These are phyloP conservation scores for Clitocybe nebularis DNA, from an alignment of 1,284 basidiomycete species.

Conservation along the genomic window DNA sequence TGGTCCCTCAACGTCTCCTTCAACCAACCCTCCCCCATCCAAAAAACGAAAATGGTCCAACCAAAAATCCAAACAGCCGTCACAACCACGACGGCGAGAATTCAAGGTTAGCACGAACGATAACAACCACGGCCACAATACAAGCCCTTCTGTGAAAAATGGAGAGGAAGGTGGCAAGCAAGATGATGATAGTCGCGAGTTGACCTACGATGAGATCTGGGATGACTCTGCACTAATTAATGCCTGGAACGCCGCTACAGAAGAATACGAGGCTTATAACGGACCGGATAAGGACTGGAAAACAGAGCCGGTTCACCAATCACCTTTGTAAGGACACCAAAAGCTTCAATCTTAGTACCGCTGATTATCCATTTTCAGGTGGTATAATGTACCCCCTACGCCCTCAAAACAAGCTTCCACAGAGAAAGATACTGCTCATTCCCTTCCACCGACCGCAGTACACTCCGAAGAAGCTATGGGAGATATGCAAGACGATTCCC, in stretches of 20 bases:
- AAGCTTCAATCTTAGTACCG: neutral
- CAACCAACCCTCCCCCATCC: slow-evolving; percentile 26
- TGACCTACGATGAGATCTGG: slow-evolving; percentile 75
- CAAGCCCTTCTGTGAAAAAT: neutral
- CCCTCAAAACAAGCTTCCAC: slow-evolving; percentile 22
- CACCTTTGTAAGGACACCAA: slow-evolving; percentile 53
- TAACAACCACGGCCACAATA: slow-evolving; percentile 10
- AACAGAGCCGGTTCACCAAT: slow-evolving; percentile 59
- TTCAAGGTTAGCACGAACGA: slow-evolving; percentile 42
- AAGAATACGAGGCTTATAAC: slow-evolving; percentile 73
- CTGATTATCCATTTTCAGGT: slow-evolving; percentile 37
- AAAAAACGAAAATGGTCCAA: slow-evolving; percentile 49
- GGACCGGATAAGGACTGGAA: slow-evolving; percentile 72
- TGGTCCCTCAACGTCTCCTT: slow-evolving; percentile 10
- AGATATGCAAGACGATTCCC: slow-evolving; percentile 38
- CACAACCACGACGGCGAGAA: slow-evolving; percentile 19
- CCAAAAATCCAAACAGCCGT: slow-evolving; percentile 21
- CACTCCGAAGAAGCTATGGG: slow-evolving; percentile 17
- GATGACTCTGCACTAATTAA: slow-evolving; percentile 77
- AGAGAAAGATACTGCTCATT: slow-evolving; percentile 1
- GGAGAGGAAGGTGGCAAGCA: slow-evolving; percentile 14
- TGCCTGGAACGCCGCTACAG: slow-evolving; percentile 77
- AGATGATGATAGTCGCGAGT: slow-evolving; percentile 48
- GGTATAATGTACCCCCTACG: slow-evolving; percentile 68
- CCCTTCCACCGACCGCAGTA: neutral